Evolutionary conservation across 176 grass and related monocot genomes (phyloP).

Genomic region (Ensete ventricosum): DNA sequence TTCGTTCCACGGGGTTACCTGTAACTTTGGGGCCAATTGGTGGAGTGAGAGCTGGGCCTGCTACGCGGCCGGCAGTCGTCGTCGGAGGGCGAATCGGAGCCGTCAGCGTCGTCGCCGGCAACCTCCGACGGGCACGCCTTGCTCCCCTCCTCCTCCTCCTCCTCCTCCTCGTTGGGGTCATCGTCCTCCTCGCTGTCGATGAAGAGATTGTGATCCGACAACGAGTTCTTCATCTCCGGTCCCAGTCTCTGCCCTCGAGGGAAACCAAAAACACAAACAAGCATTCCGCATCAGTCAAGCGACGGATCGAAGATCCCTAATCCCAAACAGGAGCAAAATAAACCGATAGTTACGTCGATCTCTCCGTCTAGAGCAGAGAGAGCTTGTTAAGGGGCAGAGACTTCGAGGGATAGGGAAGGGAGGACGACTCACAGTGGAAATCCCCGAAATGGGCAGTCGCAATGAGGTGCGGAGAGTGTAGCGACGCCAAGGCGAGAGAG

Average conservation of each 20-base stretch:
- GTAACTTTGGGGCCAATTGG: conserved; percentile 94
- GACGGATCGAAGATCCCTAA: no score
- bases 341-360: no score
- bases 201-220: conserved; percentile 45
- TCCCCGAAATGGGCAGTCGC: no score
- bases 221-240: conserved; percentile 40
- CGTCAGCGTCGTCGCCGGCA: conserved; percentile 15
- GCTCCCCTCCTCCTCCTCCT: not conserved
- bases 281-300: no score
- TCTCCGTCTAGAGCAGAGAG: no score
- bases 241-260: not conserved
- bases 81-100: conserved; percentile 36
- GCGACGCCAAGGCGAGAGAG: no score
- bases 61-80: conserved; percentile 21
- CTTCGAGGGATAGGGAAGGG: no score
- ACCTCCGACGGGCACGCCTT: not conserved
- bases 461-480: no score
- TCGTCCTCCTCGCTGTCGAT: conserved; percentile 56
- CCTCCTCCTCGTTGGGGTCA: conserved; percentile 14
- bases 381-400: no score
- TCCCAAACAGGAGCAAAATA: no score
- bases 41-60: conserved; percentile 65
- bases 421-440: no score
- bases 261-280: no score
- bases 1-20: conserved; percentile 28